These are phyloP conservation scores for Lactifluus piperatus DNA, from an alignment of 768 basidiomycete genomes.

Conservation along the genomic window DNA sequence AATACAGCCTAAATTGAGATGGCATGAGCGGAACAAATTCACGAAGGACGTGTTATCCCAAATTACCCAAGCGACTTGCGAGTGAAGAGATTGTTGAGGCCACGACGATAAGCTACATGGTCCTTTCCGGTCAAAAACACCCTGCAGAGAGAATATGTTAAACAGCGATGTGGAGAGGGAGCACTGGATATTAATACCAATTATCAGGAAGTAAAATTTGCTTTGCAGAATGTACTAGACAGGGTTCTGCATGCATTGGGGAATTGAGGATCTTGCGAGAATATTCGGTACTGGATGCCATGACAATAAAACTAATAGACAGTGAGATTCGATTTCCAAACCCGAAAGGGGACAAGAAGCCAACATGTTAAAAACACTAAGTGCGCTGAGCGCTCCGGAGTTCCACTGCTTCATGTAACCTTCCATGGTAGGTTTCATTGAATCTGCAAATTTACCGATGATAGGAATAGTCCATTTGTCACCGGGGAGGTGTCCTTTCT, in stretches of 20 bases:
- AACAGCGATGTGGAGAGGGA: neutral
- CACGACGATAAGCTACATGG: constrained; percentile 90
- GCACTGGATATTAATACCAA: constrained; percentile 44
- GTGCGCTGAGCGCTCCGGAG: constrained; percentile 75
- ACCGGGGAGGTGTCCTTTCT: constrained; percentile 85
- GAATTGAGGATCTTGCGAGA: constrained; percentile 95
- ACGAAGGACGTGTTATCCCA: neutral
- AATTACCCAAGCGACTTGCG: constrained; percentile 83
- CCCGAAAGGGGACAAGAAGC: neutral
- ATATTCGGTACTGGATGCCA: constrained; percentile 90
- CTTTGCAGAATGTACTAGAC: constrained; percentile 88
- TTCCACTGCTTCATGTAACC: constrained; percentile 90
- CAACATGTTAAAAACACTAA: constrained; percentile 97
- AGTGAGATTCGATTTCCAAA: constrained; percentile 8
- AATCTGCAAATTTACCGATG: constrained; percentile 94
- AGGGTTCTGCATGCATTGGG: constrained; percentile 86
- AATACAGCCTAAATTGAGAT: constrained; percentile 55
- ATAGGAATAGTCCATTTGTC: constrained; percentile 91
- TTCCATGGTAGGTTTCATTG: constrained; percentile 84
- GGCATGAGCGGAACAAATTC: neutral
- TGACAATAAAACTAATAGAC: constrained; percentile 88
- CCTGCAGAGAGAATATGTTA: constrained; percentile 36
- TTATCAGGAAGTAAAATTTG: constrained; percentile 76
- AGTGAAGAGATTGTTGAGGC: constrained; percentile 87
- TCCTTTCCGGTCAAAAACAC: constrained; percentile 95